Evolutionary conservation across 345 rosid genomes (phyloP), one percentile per base, ranked within the genome.

Genomic region (Salix viminalis): DNA sequence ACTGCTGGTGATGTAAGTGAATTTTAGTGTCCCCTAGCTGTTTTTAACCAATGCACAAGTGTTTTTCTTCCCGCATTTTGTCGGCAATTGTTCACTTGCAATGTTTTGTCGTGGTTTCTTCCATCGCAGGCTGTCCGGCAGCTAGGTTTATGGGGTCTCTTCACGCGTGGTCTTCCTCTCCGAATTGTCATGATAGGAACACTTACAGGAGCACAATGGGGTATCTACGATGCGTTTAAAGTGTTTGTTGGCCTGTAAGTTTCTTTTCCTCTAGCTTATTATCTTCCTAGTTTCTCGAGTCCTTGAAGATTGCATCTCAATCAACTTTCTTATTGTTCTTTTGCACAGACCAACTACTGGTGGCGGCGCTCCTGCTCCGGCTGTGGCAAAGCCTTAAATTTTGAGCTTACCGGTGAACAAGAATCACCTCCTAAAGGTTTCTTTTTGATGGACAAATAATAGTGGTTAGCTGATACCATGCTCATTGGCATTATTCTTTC

Each of bases 121-220:
- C 36, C 39, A 74, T 14, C 81, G 77, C 92, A 96, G 99, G 99
- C 98, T 1, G 83, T 96, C 61, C 90, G 85, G 80, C 86, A 78
- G 84, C 72, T 96, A 46, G 99, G 99, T 24, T 23, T 87, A 82
- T 79, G 76, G 94, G 99, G 99, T 73, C 89, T 93, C 66, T 86
- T 86, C 67, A 93, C 99, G 2, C 94, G 93, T 37, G 98, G 98
- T 52, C 97, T 96, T 82, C 98, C 99, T 46, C 96, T 91, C 60
- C 94, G 97, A 39, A 92, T 96, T 73, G 84, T 93, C 80, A 96
- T 96, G 98, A 88, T 96, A 1, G 98, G 99, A 84, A 91, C 99
- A 58, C 97, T 96, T 34, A 96, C 98, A 3, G 97, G 96, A 74
- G 90, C 92, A 2, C 96, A 96, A 72, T 96, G 99, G 99, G 94